Base-by-base conservation (phyloP, 2,329 filamentous ascomycete species). In the Diaporthe humulicola region DNA sequence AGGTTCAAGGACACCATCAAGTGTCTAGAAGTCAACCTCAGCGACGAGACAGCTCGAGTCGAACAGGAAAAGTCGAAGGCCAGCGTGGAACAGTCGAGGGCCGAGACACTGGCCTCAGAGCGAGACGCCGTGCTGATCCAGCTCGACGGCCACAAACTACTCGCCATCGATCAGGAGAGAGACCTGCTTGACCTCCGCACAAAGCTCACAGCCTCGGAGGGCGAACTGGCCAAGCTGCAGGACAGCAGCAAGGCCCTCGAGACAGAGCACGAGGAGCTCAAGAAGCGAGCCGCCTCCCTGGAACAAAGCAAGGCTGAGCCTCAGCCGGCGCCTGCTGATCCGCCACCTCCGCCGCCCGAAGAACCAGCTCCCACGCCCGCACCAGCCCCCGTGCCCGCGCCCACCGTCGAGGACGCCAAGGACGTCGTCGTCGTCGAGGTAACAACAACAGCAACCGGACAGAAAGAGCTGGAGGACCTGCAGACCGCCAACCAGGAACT, bases 201-300 rank as follows among this genome's bases (percentile, higher is more conserved):
- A 1, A 75, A 77, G 22, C 42, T 76, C 5, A 42, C 74, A 8
- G 48, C 33, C 45, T 70, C 61, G 1, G 73, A 72, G 15, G 71
- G 75, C 42, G 74, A 70, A 22, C 15, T 77, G 14, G 67, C 61
- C 61, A 73, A 42, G 33, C 74, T 75, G 28, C 66, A 73, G 15
- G 75, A 76, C 38, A 58, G 30, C 38, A 76, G 61, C 70, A 76
- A 73, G 70, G 22, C 33, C 3, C 75, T 76, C 5, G 69, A 75
- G 61, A 70, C 75, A n/a, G 75, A 76, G 73, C 75, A 70, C 15
- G 73, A 74, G 36, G 74, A 75, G 50, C 67, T 77, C 4, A 48
- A 71, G 25, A 75, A 74, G 48, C 60, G 52, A 33, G 66, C 70
- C 9, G 60, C 73, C 22, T 40, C 75, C 42, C 58, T 71, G 17